A percentile compares a stretch with the other conserved stretches of the same genome.
These are phyloP conservation scores for Chenopodium quinoa DNA, from an alignment of 148 eudicot species.

Conservation along the genomic window DNA sequence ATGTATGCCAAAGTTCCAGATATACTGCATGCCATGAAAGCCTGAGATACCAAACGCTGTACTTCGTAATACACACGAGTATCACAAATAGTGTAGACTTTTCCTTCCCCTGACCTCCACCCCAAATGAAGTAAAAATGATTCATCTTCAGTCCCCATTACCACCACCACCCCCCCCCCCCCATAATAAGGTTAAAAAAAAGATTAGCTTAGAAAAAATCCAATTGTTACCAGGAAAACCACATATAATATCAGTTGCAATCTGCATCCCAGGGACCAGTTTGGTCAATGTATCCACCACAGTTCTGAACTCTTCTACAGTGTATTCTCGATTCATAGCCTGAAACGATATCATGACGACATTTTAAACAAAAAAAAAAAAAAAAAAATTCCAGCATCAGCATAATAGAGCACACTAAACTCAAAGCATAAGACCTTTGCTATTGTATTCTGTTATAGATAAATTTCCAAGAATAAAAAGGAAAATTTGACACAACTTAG, in stretches of 20 bases:
- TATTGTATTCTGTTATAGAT: not conserved
- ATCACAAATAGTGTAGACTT: no score
- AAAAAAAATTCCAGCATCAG: not conserved
- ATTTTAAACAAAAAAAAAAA: not conserved
- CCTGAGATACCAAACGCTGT: no score
- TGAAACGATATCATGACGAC: conserved; percentile 30
- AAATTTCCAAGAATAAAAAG: not conserved
- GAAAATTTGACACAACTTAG: not conserved
- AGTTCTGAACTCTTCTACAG: conserved; percentile 74
- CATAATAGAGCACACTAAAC: not conserved
- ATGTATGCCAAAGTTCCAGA: not conserved
- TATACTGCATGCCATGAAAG: not conserved
- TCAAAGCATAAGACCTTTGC: not conserved
- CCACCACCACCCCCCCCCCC: not conserved
- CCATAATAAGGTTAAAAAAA: no score
- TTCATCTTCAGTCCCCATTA: not conserved
- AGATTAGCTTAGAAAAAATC: not conserved
- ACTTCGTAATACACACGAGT: no score
- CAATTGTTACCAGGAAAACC: conserved; percentile 86
- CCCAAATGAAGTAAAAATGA: no score
- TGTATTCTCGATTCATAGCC: conserved; percentile 97
- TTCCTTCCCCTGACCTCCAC: not conserved
- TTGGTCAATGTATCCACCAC: conserved; percentile 85
- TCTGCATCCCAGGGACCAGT: conserved; percentile 97
- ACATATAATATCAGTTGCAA: conserved; percentile 97